Percentiles rank a stretch among this genome's conserved stretches.
Evolutionary conservation across 2,329 filamentous ascomycete genomes (phyloP).

Genomic region (Aspergillus pseudoviridinutans): DNA sequence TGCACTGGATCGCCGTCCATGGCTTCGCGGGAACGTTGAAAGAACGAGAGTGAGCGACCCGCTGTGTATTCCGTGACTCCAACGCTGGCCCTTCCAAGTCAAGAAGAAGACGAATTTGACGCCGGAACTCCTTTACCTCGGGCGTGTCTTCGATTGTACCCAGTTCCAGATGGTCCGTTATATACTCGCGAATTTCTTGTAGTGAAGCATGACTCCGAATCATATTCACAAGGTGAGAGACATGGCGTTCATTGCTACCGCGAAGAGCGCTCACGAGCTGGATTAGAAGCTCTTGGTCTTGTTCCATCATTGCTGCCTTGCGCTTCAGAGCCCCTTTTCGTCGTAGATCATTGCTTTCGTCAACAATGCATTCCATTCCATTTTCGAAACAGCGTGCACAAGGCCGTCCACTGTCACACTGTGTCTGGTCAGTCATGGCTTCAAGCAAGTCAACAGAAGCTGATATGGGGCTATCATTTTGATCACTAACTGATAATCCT

Average conservation of each 20-base stretch:
- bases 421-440: not conserved
- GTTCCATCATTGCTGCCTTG: slow-evolving; percentile 10
- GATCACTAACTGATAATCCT: not conserved
- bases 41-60: slow-evolving; percentile 2
- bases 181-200: slow-evolving; percentile 5
- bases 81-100: not conserved
- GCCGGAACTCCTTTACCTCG: slow-evolving; percentile 1
- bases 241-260: slow-evolving; percentile 3
- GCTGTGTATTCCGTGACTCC: not conserved
- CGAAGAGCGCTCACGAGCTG: slow-evolving; percentile 12
- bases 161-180: not conserved
- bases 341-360: slow-evolving; percentile 11
- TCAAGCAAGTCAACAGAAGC: not conserved
- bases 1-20: slow-evolving; percentile 16
- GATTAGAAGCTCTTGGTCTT: slow-evolving; percentile 10
- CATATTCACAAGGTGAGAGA: slow-evolving; percentile 4
- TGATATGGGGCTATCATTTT: not conserved
- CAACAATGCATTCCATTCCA: slow-evolving; percentile 6
- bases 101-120: not conserved
- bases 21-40: slow-evolving; percentile 14
- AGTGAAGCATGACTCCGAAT: slow-evolving; percentile 12
- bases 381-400: slow-evolving; percentile 1
- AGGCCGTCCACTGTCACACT: not conserved
- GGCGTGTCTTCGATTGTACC: not conserved
- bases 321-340: slow-evolving; percentile 9